These are phyloP conservation scores for Pythium apleroticum DNA, from an alignment of 352 stramenopile genomes.

Conservation along the genomic window DNA sequence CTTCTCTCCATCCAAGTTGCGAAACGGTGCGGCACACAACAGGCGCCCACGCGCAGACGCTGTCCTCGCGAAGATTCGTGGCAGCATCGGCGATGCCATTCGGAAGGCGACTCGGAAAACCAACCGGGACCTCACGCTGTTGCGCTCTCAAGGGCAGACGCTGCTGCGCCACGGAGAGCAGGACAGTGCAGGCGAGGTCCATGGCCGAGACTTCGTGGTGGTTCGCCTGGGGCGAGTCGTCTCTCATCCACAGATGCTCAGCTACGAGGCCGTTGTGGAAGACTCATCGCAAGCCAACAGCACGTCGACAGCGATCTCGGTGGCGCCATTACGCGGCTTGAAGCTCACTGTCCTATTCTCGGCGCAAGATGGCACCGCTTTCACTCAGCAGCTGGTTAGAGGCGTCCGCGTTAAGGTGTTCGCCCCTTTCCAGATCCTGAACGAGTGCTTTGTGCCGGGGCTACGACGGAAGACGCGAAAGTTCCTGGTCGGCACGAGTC, in stretches of 20 bases:
- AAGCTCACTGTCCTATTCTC: slow-evolving; percentile 36
- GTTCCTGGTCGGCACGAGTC: slow-evolving; percentile 50
- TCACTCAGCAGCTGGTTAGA: slow-evolving; percentile 29
- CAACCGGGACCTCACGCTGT: slow-evolving; percentile 58
- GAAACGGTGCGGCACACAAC: neutral
- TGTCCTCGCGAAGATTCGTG: slow-evolving; percentile 48
- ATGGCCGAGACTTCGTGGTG: slow-evolving; percentile 41
- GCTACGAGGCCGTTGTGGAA: slow-evolving; percentile 43
- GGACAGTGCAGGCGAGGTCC: slow-evolving; percentile 40
- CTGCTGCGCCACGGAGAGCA: slow-evolving; percentile 36
- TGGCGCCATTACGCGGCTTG: neutral
- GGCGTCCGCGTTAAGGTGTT: slow-evolving; percentile 47
- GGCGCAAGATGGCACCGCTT: slow-evolving; percentile 23
- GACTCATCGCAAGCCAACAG: neutral
- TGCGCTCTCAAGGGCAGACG: slow-evolving; percentile 53
- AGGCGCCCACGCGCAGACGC: slow-evolving; percentile 29
- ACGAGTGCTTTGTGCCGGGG: slow-evolving; percentile 26
- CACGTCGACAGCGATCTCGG: neutral
- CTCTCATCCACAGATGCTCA: slow-evolving; percentile 23
- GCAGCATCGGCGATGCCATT: slow-evolving; percentile 53
- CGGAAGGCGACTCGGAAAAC: slow-evolving; percentile 51
- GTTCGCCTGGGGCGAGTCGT: slow-evolving; percentile 27
- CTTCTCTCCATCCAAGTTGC: slow-evolving; percentile 53
- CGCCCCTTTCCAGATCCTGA: slow-evolving; percentile 60
- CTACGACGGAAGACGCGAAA: slow-evolving; percentile 23